Percentiles rank a stretch among this genome's conserved stretches.
Evolutionary conservation across 257 asterid species (phyloP).

Genomic region (Handroanthus guayacan): DNA sequence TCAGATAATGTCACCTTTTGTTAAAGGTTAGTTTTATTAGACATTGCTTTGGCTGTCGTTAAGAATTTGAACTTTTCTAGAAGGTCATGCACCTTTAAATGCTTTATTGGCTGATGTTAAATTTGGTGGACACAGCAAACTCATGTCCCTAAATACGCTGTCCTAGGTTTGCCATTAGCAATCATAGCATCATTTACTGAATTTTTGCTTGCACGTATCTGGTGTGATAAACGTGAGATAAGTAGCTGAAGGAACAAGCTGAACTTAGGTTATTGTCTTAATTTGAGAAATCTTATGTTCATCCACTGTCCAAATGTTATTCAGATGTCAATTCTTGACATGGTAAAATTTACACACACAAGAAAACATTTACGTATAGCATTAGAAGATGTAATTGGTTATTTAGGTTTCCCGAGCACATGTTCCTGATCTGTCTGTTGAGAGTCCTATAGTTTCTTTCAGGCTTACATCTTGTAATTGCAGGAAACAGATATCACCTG

Average conservation of each 20-base stretch:
- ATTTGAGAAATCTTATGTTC: neutral
- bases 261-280: too few relatives aligned
- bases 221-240: too few relatives aligned
- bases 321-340: neutral
- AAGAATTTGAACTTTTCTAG: neutral
- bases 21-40: neutral
- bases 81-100: conserved; percentile 5
- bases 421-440: neutral
- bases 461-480: neutral
- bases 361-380: neutral
- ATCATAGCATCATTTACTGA: too few relatives aligned
- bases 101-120: neutral
- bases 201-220: too few relatives aligned
- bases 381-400: neutral
- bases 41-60: neutral
- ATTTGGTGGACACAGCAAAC: too few relatives aligned
- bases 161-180: neutral
- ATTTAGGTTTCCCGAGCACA: neutral
- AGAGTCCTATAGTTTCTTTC: neutral
- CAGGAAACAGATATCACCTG: conserved; percentile 22
- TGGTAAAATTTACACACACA: neutral
- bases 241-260: too few relatives aligned
- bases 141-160: too few relatives aligned
- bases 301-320: neutral
- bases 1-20: neutral